Conservation (phyloP, 345 rosid genomes). For the Iberis pinnata region DNA sequence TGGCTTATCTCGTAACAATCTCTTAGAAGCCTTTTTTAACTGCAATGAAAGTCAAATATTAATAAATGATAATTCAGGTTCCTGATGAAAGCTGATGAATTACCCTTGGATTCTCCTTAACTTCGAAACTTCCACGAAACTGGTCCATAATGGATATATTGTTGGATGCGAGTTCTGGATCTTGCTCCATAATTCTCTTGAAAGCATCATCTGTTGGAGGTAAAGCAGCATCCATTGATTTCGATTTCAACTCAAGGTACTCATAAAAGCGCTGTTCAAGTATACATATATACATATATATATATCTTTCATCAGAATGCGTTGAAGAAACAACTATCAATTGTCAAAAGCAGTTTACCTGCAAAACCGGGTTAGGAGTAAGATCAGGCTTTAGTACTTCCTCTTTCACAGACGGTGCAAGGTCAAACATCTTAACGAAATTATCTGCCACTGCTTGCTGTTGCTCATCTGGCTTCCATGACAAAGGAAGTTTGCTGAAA, state of each 20-base stretch:
- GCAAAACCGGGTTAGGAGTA: constrained; percentile 81
- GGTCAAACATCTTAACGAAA: constrained; percentile 78
- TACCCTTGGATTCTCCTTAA: constrained; percentile 77
- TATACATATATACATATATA: background rate
- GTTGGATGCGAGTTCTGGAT: constrained; percentile 46
- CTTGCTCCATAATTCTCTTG: constrained; percentile 61
- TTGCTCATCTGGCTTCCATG: constrained; percentile 64
- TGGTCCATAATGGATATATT: constrained; percentile 44
- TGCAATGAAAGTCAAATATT: constrained; percentile 30
- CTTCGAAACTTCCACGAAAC: constrained; percentile 51
- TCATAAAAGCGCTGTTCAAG: constrained; percentile 60
- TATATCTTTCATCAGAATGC: constrained; percentile 20
- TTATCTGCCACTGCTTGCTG: constrained; percentile 81
- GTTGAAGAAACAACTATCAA: constrained; percentile 9
- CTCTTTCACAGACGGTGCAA: constrained; percentile 59
- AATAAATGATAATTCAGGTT: background rate
- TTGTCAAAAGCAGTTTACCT: constrained; percentile 40
- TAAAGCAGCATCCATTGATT: constrained; percentile 58
- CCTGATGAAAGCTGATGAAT: background rate
- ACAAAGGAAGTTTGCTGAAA: constrained; percentile 58
- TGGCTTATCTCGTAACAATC: constrained; percentile 42
- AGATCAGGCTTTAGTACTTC: constrained; percentile 66
- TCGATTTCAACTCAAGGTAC: constrained; percentile 72
- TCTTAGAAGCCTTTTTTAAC: constrained; percentile 57
- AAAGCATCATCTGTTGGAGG: constrained; percentile 73